Conservation (phyloP, 1,284 basidiomycete species). For the Inonotus obliquus region DNA sequence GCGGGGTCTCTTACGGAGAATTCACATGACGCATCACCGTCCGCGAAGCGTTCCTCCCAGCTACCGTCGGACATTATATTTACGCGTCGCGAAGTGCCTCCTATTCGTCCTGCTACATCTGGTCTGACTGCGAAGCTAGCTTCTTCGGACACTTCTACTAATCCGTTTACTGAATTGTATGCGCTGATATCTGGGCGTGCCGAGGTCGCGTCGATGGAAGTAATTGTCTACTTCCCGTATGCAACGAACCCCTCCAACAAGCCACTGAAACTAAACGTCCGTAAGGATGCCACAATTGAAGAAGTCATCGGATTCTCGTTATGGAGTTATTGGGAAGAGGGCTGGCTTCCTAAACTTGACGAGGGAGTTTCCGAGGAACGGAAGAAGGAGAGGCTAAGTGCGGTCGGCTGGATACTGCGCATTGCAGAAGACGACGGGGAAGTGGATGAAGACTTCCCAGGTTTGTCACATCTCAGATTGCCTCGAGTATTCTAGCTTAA, state of each 20-base stretch:
- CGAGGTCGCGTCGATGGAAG: slow-evolving; percentile 56
- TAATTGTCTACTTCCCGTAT: slow-evolving; percentile 88
- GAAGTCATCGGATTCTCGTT: slow-evolving; percentile 93
- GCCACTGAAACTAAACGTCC: slow-evolving; percentile 62
- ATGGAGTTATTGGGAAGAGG: slow-evolving; percentile 89
- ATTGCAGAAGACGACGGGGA: slow-evolving; percentile 98
- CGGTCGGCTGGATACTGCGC: slow-evolving; percentile 90
- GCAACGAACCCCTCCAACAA: slow-evolving; percentile 58
- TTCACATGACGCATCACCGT: slow-evolving; percentile 15
- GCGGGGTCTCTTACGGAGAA: background rate
- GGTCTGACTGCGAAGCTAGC: slow-evolving; percentile 65
- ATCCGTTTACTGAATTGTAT: slow-evolving; percentile 82
- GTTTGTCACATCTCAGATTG: slow-evolving; percentile 35
- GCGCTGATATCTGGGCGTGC: slow-evolving; percentile 73
- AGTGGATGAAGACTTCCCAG: slow-evolving; percentile 97
- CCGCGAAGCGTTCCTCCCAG: background rate
- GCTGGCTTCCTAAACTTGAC: slow-evolving; percentile 73
- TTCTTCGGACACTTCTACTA: slow-evolving; percentile 49
- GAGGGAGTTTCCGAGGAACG: slow-evolving; percentile 60
- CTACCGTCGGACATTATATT: slow-evolving; percentile 33
- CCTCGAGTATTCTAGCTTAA: background rate
- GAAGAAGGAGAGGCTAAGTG: slow-evolving; percentile 60
- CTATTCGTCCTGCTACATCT: slow-evolving; percentile 42
- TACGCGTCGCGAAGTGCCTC: slow-evolving; percentile 43
- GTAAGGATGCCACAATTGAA: slow-evolving; percentile 89